These are phyloP conservation scores for Russula olivacea DNA, from an alignment of 768 basidiomycete genomes.

Conservation along the genomic window DNA sequence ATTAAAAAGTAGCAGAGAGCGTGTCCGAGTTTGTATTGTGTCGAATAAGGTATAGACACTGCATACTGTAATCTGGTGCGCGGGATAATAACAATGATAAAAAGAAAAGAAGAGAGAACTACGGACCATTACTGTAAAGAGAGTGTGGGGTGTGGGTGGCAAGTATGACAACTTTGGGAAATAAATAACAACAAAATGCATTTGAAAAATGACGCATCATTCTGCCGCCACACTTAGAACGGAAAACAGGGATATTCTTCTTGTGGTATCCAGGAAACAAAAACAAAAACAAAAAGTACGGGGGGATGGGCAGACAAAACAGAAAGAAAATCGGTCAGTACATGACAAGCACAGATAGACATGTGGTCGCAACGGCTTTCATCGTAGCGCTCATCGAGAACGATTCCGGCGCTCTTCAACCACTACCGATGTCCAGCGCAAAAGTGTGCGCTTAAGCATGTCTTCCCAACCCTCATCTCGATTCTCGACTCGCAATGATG, in stretches of 20 bases:
- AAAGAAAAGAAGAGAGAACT: too few species aligned
- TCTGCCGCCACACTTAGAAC: background rate
- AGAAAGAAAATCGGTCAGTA: background rate
- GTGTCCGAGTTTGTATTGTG: background rate
- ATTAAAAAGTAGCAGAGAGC: background rate
- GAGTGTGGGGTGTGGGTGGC: too few species aligned
- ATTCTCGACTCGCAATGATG: conserved; percentile 60
- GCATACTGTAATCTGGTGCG: conserved; percentile 4
- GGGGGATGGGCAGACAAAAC: background rate
- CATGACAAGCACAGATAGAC: background rate
- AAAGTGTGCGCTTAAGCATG: conserved; percentile 61
- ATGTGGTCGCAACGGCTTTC: too few species aligned
- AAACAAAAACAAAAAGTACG: background rate
- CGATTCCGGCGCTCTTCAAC: conserved; percentile 53
- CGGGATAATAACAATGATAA: conserved; percentile 3
- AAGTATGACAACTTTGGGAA: too few species aligned
- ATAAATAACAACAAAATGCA: conserved; percentile 1
- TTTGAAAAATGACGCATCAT: background rate
- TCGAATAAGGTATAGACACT: conserved; percentile 13
- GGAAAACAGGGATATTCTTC: background rate
- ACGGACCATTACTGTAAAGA: too few species aligned
- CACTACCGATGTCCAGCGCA: conserved; percentile 58
- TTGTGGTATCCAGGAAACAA: conserved; percentile 4
- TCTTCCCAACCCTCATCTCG: conserved; percentile 75
- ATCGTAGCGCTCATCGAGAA: background rate